phyloP scores from a whole-genome alignment of 352 stramenopile species.

The Phytophthora pinifolia region DNA sequence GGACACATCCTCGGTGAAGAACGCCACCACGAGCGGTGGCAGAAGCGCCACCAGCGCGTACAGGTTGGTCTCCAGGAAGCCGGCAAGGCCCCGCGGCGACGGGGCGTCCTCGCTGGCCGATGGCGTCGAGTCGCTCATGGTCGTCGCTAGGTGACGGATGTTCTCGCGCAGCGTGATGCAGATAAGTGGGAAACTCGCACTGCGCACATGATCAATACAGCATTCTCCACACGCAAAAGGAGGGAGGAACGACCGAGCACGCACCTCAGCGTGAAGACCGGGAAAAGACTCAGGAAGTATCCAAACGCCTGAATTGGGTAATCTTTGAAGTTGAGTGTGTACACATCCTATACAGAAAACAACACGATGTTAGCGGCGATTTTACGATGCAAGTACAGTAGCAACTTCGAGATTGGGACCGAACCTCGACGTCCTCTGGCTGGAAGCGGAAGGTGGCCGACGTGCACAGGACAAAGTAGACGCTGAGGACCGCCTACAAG shows the following conservation, averaged over 20 bases:
- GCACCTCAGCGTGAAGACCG: conserved; percentile 84
- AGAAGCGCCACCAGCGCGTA: conserved; percentile 76
- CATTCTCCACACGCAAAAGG: neutral
- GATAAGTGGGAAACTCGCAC: conserved; percentile 85
- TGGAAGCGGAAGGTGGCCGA: conserved; percentile 83
- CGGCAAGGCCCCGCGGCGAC: conserved; percentile 27
- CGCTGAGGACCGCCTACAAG: conserved; percentile 63
- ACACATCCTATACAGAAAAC: conserved; percentile 66
- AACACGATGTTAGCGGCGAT: conserved; percentile 16
- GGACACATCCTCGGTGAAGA: conserved; percentile 89
- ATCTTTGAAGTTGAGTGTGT: conserved; percentile 89
- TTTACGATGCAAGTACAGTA: conserved; percentile 2
- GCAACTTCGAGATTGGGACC: conserved; percentile 17
- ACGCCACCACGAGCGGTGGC: conserved; percentile 76
- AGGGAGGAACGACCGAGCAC: conserved; percentile 4
- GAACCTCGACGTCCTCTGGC: conserved; percentile 76
- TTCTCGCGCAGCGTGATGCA: conserved; percentile 88
- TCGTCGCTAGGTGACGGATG: conserved; percentile 68
- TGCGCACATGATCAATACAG: conserved; percentile 24
- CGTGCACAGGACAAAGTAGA: conserved; percentile 80
- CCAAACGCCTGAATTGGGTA: conserved; percentile 75
- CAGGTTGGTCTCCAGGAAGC: conserved; percentile 56
- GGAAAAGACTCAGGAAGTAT: conserved; percentile 89
- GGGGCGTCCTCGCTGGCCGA: conserved; percentile 21
- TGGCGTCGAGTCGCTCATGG: conserved; percentile 29